These are phyloP conservation scores for Botrytis byssoidea DNA, from an alignment of 2,329 filamentous ascomycete genomes.

Conservation along the genomic window DNA sequence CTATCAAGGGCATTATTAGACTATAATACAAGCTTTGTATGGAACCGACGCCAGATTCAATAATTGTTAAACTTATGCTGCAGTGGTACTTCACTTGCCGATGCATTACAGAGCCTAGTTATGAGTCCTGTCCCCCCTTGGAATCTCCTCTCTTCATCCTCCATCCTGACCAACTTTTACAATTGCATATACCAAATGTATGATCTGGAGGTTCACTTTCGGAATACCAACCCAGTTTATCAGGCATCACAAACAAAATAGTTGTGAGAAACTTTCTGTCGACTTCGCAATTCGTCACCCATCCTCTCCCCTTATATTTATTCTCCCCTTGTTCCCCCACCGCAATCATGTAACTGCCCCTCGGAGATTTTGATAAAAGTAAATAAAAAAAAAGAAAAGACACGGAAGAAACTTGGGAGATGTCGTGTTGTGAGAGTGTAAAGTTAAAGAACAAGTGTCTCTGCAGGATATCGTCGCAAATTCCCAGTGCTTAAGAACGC, in stretches of 20 bases:
- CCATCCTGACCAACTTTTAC: slow-evolving; percentile 20
- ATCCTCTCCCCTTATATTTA: slow-evolving; percentile 24
- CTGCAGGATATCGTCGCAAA: slow-evolving; percentile 41
- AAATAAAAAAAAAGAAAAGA: slow-evolving; percentile 30
- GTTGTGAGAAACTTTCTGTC: slow-evolving; percentile 28
- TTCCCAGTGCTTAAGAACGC: slow-evolving; percentile 36
- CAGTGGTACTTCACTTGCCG: slow-evolving; percentile 1
- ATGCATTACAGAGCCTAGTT: slow-evolving; percentile 18
- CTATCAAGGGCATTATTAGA: slow-evolving; percentile 22
- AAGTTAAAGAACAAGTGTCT: slow-evolving; percentile 37
- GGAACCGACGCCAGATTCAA: slow-evolving; percentile 21
- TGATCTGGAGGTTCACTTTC: slow-evolving; percentile 33
- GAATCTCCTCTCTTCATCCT: slow-evolving; percentile 22
- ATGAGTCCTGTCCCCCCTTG: slow-evolving; percentile 17
- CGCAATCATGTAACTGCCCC: slow-evolving; percentile 27
- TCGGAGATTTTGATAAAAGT: slow-evolving; percentile 33
- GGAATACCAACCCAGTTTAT: slow-evolving; percentile 9
- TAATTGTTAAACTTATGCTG: slow-evolving; percentile 13
- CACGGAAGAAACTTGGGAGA: slow-evolving; percentile 29
- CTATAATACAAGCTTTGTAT: slow-evolving; percentile 22
- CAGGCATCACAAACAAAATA: slow-evolving; percentile 25
- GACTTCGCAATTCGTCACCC: slow-evolving; percentile 28
- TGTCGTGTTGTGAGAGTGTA: slow-evolving; percentile 20
- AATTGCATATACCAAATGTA: slow-evolving; percentile 26
- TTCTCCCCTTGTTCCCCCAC: slow-evolving; percentile 5